Base-by-base conservation (phyloP, 805 yeast species). In the Suhomyces sp. region DNA sequence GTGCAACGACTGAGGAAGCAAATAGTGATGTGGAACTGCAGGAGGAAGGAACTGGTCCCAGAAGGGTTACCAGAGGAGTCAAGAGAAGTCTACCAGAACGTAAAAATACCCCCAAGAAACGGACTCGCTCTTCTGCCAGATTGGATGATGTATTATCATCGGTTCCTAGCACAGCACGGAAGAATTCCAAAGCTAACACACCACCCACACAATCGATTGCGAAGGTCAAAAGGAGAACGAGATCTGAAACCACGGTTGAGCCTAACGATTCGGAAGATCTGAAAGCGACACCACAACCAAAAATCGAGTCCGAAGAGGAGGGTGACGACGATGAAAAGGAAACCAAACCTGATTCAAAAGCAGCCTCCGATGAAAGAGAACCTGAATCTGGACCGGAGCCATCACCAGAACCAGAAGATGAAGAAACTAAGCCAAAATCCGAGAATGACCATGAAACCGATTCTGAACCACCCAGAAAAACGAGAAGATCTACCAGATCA, bases 81-180 rank as follows among this genome's bases (percentile, higher is more conserved):
- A 36, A 28, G 25, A 36, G 39, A 18, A 24, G 25, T 14, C 25
- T 32, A 29, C 33, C 39, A 6, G 33, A 11, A 12, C 32, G 23
- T 10, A 33, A 30, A 11, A 6, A 28, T 2, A 25, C 30, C 6
- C 21, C 40, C 13, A 40, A 44, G 21, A 50, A 50, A 27, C 37
- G 58, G 12, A 50, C 51, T 12, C 47, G 58, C 5, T 39, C 51
- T 3, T 33, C 40, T 2, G 50, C 49, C 11, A 50, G 42, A 28
- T 40, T 48, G 14, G 53, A 40, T 22, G 44, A 42, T 2, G 43
- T 22, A 1, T 48, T 36, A 9, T n/a, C 33, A 2, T 19, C 33
- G n/a, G 30, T 37, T 6, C 27, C 41, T 9, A 14, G 18, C 10
- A 8, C 33, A 24, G 45, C 42, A 25, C 38, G 38, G 19, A 44